Evolutionary conservation across 352 stramenopile genomes (phyloP).

Genomic region (Salisapilia sapeloensis): DNA sequence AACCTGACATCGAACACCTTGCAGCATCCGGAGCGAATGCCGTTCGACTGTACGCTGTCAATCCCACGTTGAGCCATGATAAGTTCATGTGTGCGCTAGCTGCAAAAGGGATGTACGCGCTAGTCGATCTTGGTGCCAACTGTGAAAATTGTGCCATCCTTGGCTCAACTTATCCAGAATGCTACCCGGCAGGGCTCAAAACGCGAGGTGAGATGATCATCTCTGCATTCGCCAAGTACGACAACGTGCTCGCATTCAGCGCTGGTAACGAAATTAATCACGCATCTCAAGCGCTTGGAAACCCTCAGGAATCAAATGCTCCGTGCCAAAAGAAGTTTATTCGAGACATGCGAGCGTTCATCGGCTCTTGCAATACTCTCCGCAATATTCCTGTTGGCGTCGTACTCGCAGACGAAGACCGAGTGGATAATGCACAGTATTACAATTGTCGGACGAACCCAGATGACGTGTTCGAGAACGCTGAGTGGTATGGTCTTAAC

Average conservation of each 20-base stretch:
- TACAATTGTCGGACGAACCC: slow-evolving; percentile 16
- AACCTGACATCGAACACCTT: slow-evolving; percentile 13
- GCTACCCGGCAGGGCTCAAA: slow-evolving; percentile 11
- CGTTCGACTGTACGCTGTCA: slow-evolving; percentile 20
- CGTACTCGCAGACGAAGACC: slow-evolving; percentile 10
- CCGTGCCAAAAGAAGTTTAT: slow-evolving; percentile 37
- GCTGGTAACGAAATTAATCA: slow-evolving; percentile 28
- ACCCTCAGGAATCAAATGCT: no score
- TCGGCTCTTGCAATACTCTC: slow-evolving; percentile 7
- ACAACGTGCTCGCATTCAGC: slow-evolving; percentile 14
- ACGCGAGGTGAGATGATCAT: slow-evolving; percentile 17
- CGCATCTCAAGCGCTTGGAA: slow-evolving; percentile 1
- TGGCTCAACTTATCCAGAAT: slow-evolving; percentile 3
- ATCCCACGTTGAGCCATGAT: slow-evolving; percentile 19
- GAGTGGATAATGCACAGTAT: slow-evolving; percentile 10
- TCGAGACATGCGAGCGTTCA: slow-evolving; percentile 20
- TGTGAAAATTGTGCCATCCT: slow-evolving; percentile 7
- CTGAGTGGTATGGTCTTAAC: slow-evolving; percentile 28
- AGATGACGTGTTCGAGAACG: slow-evolving; percentile 12
- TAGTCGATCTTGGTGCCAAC: slow-evolving; percentile 7
- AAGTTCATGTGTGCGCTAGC: slow-evolving; percentile 25
- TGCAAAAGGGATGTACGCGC: slow-evolving; percentile 13
- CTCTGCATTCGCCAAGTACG: slow-evolving; percentile 21
- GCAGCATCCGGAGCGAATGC: slow-evolving; percentile 16
- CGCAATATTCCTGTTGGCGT: slow-evolving; percentile 18